Evolutionary conservation across 345 rosid species (phyloP).

Genomic region (Barbarea vulgaris): DNA sequence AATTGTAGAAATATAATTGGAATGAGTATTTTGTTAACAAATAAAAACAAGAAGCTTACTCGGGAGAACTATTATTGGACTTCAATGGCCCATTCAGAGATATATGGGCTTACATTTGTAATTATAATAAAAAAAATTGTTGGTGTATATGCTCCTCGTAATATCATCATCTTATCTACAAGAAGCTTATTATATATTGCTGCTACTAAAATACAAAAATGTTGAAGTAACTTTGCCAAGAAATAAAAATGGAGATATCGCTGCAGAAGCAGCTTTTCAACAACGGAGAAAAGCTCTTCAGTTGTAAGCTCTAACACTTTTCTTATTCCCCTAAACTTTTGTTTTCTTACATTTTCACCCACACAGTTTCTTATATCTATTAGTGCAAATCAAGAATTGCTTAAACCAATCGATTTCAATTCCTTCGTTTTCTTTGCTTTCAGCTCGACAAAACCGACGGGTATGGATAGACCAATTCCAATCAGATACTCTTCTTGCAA

Average conservation of each 20-base stretch:
- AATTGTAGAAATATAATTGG: too few relatives aligned
- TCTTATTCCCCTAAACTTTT: not conserved
- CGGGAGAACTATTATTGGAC: not conserved
- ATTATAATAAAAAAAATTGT: not conserved
- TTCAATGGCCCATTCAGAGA: constrained; percentile 12
- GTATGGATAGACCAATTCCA: constrained; percentile 1
- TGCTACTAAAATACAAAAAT: constrained; percentile 25
- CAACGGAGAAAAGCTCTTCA: constrained; percentile 26
- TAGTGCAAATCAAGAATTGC: not conserved
- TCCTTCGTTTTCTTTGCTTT: not conserved
- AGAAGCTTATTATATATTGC: constrained; percentile 12
- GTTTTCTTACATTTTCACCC: constrained; percentile 2
- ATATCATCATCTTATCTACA: constrained; percentile 34
- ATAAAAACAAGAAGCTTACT: not conserved
- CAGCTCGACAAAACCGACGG: constrained; percentile 20
- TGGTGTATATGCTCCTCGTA: constrained; percentile 26
- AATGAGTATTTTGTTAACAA: too few relatives aligned
- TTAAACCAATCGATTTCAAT: not conserved
- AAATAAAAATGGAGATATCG: constrained; percentile 31
- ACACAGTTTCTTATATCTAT: not conserved
- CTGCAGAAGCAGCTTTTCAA: constrained; percentile 35
- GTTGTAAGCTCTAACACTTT: constrained; percentile 45
- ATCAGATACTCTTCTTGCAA: not conserved
- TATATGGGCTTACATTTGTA: not conserved
- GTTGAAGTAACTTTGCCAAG: not conserved